A percentile compares a stretch with the other conserved stretches of the same genome.
These are phyloP conservation scores for Rhodotorula sp. DNA, from an alignment of 1,284 basidiomycete genomes.

Conservation along the genomic window DNA sequence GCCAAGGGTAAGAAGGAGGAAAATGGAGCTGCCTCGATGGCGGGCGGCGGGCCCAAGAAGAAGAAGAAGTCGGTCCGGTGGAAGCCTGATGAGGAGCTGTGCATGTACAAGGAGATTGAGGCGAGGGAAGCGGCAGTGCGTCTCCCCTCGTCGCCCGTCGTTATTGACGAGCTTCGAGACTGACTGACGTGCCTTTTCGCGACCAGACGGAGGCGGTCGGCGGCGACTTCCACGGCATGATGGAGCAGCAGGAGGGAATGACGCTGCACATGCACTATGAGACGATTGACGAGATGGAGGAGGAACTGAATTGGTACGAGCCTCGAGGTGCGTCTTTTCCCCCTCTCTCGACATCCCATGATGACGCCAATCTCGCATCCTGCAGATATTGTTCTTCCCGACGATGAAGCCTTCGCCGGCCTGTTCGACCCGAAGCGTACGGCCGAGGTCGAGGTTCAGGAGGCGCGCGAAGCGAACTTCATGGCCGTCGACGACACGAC, in stretches of 20 bases:
- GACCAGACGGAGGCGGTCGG: not conserved
- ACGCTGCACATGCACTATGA: slow-evolving; percentile 21
- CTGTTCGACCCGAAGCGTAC: slow-evolving; percentile 16
- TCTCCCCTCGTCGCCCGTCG: not conserved
- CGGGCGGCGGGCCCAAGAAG: slow-evolving; percentile 4
- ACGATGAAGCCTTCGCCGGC: slow-evolving; percentile 12
- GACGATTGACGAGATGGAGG: slow-evolving; percentile 23
- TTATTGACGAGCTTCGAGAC: not conserved
- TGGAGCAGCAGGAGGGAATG: slow-evolving; percentile 31
- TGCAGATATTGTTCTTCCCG: slow-evolving; percentile 24
- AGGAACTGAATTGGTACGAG: slow-evolving; percentile 30
- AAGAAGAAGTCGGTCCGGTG: slow-evolving; percentile 26
- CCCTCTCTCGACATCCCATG: not conserved
- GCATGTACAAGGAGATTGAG: slow-evolving; percentile 13
- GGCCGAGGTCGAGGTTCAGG: slow-evolving; percentile 2
- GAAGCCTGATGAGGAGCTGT: slow-evolving; percentile 18
- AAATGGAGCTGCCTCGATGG: not conserved
- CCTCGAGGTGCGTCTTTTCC: slow-evolving; percentile 19
- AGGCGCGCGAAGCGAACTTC: not conserved
- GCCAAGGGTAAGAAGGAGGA: not conserved
- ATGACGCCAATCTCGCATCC: too few species aligned
- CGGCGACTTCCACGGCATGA: slow-evolving; percentile 11
- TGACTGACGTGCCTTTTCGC: not conserved
- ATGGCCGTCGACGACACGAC: slow-evolving; percentile 15
- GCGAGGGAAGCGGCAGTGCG: slow-evolving; percentile 5